These are phyloP conservation scores for Sphagnum fallax DNA, from an alignment of 228 moss, liverwort and hornwort genomes.

Conservation along the genomic window DNA sequence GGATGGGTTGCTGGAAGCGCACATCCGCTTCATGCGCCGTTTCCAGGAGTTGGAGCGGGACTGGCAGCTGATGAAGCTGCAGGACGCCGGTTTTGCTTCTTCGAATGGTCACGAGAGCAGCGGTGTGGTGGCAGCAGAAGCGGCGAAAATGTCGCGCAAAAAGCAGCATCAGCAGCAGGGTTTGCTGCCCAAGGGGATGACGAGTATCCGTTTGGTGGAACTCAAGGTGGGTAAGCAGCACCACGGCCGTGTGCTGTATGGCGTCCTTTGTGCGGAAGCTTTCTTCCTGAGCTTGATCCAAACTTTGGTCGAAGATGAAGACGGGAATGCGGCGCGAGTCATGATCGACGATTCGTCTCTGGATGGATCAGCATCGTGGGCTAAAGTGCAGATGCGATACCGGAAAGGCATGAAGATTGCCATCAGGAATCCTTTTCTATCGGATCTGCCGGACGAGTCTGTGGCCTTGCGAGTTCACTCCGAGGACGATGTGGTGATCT, in stretches of 20 bases:
- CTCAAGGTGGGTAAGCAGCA: slow-evolving; percentile 38
- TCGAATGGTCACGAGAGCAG: no score
- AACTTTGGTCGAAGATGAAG: slow-evolving; percentile 37
- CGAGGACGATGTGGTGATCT: slow-evolving; percentile 23
- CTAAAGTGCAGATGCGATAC: slow-evolving; percentile 24
- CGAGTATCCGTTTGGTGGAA: slow-evolving; percentile 26
- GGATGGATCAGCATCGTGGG: slow-evolving; percentile 17
- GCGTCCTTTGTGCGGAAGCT: slow-evolving; percentile 39
- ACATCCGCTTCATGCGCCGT: slow-evolving; percentile 19
- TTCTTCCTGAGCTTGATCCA: slow-evolving; percentile 27
- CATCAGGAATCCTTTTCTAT: slow-evolving; percentile 33
- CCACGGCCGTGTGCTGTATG: slow-evolving; percentile 27
- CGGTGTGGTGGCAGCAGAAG: slow-evolving; percentile 8
- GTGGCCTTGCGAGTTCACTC: slow-evolving; percentile 25
- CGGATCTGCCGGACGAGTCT: slow-evolving; percentile 27
- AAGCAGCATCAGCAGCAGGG: neutral
- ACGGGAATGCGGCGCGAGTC: slow-evolving; percentile 32
- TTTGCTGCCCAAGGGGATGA: slow-evolving; percentile 15
- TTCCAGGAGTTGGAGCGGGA: slow-evolving; percentile 22
- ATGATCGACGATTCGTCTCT: slow-evolving; percentile 26
- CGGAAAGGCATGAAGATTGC: slow-evolving; percentile 31
- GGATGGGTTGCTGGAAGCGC: slow-evolving; percentile 21
- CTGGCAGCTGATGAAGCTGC: slow-evolving; percentile 19
- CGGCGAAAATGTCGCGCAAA: slow-evolving; percentile 10
- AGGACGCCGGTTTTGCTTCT: no score